Base-by-base conservation (phyloP, 352 stramenopile genomes). In the Phytophthora citrophthora region DNA sequence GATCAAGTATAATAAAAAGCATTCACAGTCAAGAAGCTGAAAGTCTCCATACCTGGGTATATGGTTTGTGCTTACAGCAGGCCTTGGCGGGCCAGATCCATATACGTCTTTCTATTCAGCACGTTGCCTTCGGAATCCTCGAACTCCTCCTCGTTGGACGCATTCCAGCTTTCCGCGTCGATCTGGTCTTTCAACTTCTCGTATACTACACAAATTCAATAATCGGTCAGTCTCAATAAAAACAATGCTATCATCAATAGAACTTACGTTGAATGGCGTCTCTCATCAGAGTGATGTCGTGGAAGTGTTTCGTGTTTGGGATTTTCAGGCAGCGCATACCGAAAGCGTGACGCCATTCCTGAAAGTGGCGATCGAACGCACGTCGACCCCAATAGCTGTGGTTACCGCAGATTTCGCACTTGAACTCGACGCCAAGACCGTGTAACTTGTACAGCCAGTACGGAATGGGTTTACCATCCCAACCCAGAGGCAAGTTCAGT, bases 401-500 rank as follows among this genome's bases (percentile, higher is more conserved):
- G 69, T 99, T 99, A 7, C 98, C 98, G 77, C 98, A 99, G 47
- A 99, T 99, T 75, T 99, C 98, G 72, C 98, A 99, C 59, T 97
- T 97, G 83, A 94, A 99, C 82, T 99, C 97, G 45, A 99, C 91
- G 62, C 98, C 97, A 23, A 99, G 91, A 2, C 97, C 97, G 69
- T 99, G 97, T 27, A 99, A 81, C 82, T 99, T 99, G 88, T 99
- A 99, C 52, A 99, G 81, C 98, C 98, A 99, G 68, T 99, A 99
- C 5, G 98, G 97, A 67, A 99, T 99, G 13, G 98, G 98, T 65
- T 99, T 99, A 43, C 98, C 98, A 76, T 99, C 97, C 96, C 95
- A 99, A 51, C 97, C 98, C 26, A 99, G 85, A 18, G 97, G 97
- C 24, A 99, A 80, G 72, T 99, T 99, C 54, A 99, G 94, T 26